Evolutionary conservation across 345 rosid genomes (phyloP).

Genomic region (Chamaenerion angustifolium): DNA sequence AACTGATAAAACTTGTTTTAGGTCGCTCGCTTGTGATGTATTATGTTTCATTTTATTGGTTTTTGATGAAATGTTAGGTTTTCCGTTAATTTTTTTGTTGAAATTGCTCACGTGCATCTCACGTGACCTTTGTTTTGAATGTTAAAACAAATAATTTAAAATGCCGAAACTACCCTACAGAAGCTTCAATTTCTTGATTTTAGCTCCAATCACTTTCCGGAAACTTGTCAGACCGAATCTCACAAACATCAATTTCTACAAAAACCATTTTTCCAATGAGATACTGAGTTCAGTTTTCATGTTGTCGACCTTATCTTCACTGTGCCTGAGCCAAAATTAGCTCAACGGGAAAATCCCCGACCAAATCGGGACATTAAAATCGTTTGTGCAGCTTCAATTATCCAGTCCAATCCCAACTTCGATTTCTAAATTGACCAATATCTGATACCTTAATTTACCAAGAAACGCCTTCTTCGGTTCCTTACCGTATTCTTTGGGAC

Average conservation of each 20-base stretch:
- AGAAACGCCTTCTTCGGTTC: constrained; percentile 60
- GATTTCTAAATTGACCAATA: constrained; percentile 46
- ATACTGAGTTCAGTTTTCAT: constrained; percentile 48
- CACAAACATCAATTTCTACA: constrained; percentile 49
- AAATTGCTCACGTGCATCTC: too few species aligned
- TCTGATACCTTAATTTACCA: constrained; percentile 82
- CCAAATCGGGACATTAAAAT: constrained; percentile 43
- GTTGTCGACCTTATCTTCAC: constrained; percentile 33
- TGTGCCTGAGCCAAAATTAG: constrained; percentile 53
- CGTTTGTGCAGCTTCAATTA: constrained; percentile 55
- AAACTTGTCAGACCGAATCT: constrained; percentile 45
- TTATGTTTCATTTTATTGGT: too few species aligned
- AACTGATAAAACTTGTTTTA: too few species aligned
- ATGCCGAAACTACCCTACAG: constrained; percentile 21
- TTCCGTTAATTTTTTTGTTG: too few species aligned
- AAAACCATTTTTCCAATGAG: constrained; percentile 45
- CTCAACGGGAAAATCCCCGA: constrained; percentile 54
- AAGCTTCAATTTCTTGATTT: constrained; percentile 59
- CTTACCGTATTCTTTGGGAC: constrained; percentile 34
- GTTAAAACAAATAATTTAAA: too few species aligned
- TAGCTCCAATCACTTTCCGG: constrained; percentile 72
- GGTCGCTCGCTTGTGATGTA: too few species aligned
- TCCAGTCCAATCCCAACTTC: constrained; percentile 57
- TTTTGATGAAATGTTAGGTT: too few species aligned
- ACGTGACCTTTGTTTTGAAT: too few species aligned